Base-by-base conservation (phyloP, 495 filamentous ascomycete species). In the Eremomyces bilateralis region DNA sequence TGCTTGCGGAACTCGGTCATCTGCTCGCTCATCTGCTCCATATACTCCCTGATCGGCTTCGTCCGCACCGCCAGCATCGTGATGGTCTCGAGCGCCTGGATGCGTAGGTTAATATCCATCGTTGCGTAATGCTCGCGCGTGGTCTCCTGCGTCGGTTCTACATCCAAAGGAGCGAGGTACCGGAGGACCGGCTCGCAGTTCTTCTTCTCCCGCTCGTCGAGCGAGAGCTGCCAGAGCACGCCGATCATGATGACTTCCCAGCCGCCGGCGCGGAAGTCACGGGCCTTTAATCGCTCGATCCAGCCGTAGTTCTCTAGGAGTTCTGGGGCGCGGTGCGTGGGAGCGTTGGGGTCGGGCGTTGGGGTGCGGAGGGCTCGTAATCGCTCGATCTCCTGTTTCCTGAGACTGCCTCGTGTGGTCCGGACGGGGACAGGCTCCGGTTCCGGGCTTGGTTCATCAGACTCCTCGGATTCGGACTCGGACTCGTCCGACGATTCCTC, bases 1-100 rank as follows among this genome's bases (percentile, higher is more conserved):
- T 90, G 77, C 53, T 95, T 97, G 15, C 88, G 67, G 47, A 82
- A 76, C 28, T 69, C 69, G 2, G 88, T 97, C 90, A 94, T 93
- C 38, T 78, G 71, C 41, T 82, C 76, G 31, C 72, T 76, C 54
- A 82, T 90, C 41, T 84, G 72, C 38, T 92, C 82, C 58, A 97
- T 76, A 47, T 88, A 91, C 12, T 71, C 71, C 24, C 81, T 69
- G 37, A 95, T 69, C 1, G 75, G 72, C 48, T 76, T 79, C 2
- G 85, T 92, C 43, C 80, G 74, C 31, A 83, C 57, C n/a, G 75
- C 79, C 31, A 95, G 65, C 60, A 83, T 75, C 47, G 78, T 81
- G 36, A 94, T 64, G 15, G 88, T 81, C 54, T 94, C 75, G 20
- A 95, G 62, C 21, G 73, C 76, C 41, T 70, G 68, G 21, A 83